phyloP scores from a whole-genome alignment of 1,284 basidiomycete genomes.

The Fomitopsis schrenkii region DNA sequence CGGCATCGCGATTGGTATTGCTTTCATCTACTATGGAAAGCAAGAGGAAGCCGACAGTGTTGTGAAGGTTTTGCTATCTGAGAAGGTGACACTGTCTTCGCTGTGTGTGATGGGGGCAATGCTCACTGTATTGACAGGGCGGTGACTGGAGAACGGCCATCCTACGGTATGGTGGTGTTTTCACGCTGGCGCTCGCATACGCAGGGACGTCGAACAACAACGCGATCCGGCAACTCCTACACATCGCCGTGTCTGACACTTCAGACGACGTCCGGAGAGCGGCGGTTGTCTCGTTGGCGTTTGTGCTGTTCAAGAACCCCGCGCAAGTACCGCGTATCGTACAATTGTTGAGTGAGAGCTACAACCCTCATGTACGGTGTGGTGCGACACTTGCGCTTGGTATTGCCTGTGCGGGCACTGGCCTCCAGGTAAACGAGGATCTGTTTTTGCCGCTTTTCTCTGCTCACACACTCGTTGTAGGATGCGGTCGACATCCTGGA shows the following conservation, averaged over 20 bases:
- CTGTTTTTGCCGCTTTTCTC: not conserved
- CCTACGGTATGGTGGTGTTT: conserved; percentile 93
- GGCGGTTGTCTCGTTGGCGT: conserved; percentile 91
- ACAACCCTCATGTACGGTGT: conserved; percentile 97
- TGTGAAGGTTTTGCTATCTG: conserved; percentile 70
- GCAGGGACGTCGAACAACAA: conserved; percentile 93
- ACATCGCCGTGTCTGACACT: conserved; percentile 95
- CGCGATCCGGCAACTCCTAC: conserved; percentile 85
- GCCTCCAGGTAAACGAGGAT: conserved; percentile 59
- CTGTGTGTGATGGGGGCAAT: conserved; percentile 56
- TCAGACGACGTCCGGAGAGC: conserved; percentile 94
- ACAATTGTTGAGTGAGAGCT: conserved; percentile 93
- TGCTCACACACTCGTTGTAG: conserved; percentile 30
- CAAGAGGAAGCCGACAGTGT: conserved; percentile 86
- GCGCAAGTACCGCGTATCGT: conserved; percentile 92
- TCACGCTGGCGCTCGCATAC: conserved; percentile 91
- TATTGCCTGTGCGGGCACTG: conserved; percentile 96
- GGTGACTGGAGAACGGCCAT: conserved; percentile 42
- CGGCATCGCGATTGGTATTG: conserved; percentile 86
- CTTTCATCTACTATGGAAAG: conserved; percentile 86
- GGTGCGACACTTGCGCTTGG: conserved; percentile 93
- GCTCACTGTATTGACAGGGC: not conserved
- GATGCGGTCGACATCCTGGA: conserved; percentile 94
- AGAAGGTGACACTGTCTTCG: conserved; percentile 61
- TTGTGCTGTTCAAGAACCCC: conserved; percentile 94